Evolutionary conservation across 768 basidiomycete species (phyloP), one percentile per base, ranked within the genome.

Genomic region (Boletus speciosus): DNA sequence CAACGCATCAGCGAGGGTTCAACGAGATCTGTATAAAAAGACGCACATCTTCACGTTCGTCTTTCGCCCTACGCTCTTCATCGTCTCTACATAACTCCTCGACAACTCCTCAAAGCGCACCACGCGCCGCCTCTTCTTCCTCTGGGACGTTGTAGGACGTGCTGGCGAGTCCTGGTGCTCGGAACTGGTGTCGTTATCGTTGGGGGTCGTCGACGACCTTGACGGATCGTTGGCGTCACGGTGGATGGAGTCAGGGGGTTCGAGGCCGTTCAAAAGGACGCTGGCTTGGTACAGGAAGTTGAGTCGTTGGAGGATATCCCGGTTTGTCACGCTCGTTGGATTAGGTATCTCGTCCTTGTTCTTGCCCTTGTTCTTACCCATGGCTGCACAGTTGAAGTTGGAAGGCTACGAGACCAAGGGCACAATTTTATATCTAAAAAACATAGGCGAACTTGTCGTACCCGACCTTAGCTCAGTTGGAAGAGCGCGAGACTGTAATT

Each of bases 231-330:
- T 35, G 21, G 46, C 31, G n/a, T 51, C 53, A n/a, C 15, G 32
- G 9, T 25, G 36, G 37, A 19, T n/a, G 42, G 51, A 1, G 3
- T 21, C 12, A 19, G 55, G 38, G 19, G 67, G 56, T 36, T 68
- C 59, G 45, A 78, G 67, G 11, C 72, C 73, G 50, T 73, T 76
- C 19, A 90, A 73, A 56, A 84, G 85, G 12, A 80, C 76, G 62
- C 86, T 85, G 35, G 90, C 87, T 71, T 93, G 92, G 64, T 89
- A 92, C 35, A 93, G 79, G 67, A 89, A 93, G 71, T 88, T 93
- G 56, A 93, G 78, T 29, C 91, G 79, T 68, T 93, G 91, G 21
- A 91, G 78, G 44, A 88, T 81, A 64, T 93, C 92, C 29, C 83
- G 76, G 66, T 91, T 90, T 11, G 76, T 61, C 32, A 87, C 76